Base-by-base conservation (phyloP, 352 stramenopile species). In the Stramenopiles sp. region DNA sequence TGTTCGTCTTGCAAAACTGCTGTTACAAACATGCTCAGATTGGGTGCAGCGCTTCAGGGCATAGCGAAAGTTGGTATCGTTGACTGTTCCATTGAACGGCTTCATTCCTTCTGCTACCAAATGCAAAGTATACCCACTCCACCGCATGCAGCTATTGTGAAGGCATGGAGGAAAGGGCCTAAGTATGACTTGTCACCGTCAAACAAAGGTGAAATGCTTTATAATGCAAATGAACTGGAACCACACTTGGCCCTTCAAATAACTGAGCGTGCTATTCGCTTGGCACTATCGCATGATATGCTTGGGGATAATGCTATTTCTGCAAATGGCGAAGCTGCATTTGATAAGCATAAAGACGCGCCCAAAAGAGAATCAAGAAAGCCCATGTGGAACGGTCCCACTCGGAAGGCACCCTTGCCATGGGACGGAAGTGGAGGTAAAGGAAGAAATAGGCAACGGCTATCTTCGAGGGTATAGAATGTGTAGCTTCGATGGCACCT, bases 151-250 rank as follows among this genome's bases (percentile, higher is more conserved):
- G 80, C 82, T 1, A 32, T 84, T 27, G 81, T 84, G 0, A 25
- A 29, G 29, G 82, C 31, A 27, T 84, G 44, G n/a, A 30, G 1
- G 25, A 81, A 67, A 7, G 82, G 82, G 0, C 7, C 1, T 25
- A 71, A 71, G 55, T 27, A 71, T 27, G 55, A 71, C 27, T 25
- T 27, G 55, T 22, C 22, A 71, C 27, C 27, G 55, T 71, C 55
- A 71, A 71, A 71, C 7, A 67, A 4, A 22, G 82, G 82, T 27
- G 82, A 84, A 75, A 7, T 55, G 80, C 55, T 84, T 27, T 84
- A 84, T 81, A 84, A 84, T 55, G 30, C 82, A 22, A 84, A 84
- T 81, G 82, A 84, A 14, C 39, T 84, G 75, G 80, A 82, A 30
- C 32, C 82, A 55, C 82, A 84, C 29, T 44, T 81, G 7, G 82